Evolutionary conservation across 306 rosid species (phyloP).

Genomic region (Glycine latifolia): DNA sequence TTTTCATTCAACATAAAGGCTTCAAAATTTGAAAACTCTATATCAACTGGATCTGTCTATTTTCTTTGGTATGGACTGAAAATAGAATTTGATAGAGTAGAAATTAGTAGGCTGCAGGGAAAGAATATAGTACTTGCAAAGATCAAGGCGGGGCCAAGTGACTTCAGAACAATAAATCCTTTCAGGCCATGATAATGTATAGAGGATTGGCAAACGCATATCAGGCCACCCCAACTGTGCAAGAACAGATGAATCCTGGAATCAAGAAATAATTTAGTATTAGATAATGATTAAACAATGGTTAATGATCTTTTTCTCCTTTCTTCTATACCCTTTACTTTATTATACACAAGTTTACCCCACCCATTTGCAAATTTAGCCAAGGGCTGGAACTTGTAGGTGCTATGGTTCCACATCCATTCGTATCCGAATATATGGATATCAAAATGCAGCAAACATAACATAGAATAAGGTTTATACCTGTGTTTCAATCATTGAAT

Average conservation of each 20-base stretch:
- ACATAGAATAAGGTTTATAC: constrained; percentile 51
- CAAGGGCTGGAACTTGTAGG: constrained; percentile 21
- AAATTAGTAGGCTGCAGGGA: constrained; percentile 44
- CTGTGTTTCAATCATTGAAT: constrained; percentile 98
- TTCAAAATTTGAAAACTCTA: neutral
- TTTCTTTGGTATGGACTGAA: constrained; percentile 10
- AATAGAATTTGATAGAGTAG: constrained; percentile 4
- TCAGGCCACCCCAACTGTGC: constrained; percentile 99
- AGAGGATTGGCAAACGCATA: constrained; percentile 99
- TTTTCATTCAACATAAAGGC: constrained; percentile 26
- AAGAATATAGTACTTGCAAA: constrained; percentile 78
- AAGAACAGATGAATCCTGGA: constrained; percentile 94
- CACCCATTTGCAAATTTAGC: constrained; percentile 20
- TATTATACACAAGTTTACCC: constrained; percentile 8
- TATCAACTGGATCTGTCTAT: constrained; percentile 21
- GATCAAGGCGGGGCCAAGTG: constrained; percentile 98
- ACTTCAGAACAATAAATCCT: constrained; percentile 91
- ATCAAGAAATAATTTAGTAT: constrained; percentile 24
- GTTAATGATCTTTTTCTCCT: constrained; percentile 5
- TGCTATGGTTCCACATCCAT: constrained; percentile 1
- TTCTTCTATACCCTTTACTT: constrained; percentile 24
- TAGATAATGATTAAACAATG: constrained; percentile 15
- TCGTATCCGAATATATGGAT: constrained; percentile 3
- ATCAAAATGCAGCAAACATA: constrained; percentile 21
- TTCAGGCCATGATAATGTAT: constrained; percentile 97